Conservation (phyloP, 2,329 filamentous ascomycete species). For the Diaporthe caulivora region DNA sequence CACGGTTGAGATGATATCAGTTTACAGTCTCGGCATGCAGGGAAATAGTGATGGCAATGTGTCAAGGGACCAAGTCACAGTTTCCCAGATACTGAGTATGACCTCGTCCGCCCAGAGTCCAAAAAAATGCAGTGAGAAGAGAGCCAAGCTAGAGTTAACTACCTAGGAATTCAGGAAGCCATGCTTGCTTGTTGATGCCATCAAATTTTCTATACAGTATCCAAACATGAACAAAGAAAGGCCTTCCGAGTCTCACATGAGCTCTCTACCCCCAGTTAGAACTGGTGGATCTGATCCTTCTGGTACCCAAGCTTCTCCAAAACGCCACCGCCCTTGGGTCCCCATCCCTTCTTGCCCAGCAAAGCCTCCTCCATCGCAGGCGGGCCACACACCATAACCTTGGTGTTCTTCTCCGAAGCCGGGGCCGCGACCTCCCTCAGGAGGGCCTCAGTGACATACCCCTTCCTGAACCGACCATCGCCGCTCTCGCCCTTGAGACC, state of each 20-base stretch:
- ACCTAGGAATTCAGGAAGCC: neutral
- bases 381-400: conserved; percentile 78
- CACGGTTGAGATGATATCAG: neutral
- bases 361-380: conserved; percentile 74
- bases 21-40: too few relatives aligned
- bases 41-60: too few relatives aligned
- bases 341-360: conserved; percentile 54
- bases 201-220: neutral
- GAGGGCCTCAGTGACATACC: conserved; percentile 69
- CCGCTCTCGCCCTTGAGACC: conserved; percentile 18
- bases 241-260: neutral
- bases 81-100: neutral
- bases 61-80: neutral
- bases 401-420: conserved; percentile 54
- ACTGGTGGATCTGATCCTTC: conserved; percentile 70
- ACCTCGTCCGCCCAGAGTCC: neutral
- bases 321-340: conserved; percentile 58
- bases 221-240: neutral
- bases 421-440: conserved; percentile 61
- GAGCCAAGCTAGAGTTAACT: neutral
- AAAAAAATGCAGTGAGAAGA: neutral
- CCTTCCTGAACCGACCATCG: conserved; percentile 52
- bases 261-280: conserved; percentile 47
- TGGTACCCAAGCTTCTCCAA: conserved; percentile 68
- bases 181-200: neutral